Base-by-base conservation (phyloP, 179 eudicot genomes). In the Beta macrorhiza region DNA sequence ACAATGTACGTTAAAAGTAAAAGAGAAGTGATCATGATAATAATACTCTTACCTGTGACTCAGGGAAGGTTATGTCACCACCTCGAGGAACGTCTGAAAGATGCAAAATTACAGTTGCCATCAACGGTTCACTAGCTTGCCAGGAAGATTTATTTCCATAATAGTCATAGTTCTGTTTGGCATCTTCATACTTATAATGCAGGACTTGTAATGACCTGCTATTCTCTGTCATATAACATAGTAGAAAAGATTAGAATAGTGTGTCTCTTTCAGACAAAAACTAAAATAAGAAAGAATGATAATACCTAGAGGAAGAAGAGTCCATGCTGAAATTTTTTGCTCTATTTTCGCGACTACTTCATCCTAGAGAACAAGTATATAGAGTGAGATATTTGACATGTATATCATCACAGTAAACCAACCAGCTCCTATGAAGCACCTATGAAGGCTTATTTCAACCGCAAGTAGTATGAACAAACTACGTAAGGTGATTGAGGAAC, bases 301-400 rank as follows among this genome's bases (percentile, higher is more conserved):
- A 44, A 45, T 78, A 96, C 99, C 94, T 86, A 77, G 87, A 45
- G 99, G 99, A 81, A 96, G 93, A 90, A 94, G 91, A 80, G 91
- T 89, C 99, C 99, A 96, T 74, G 97, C 93, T 84, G 94, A 90
- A 84, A 91, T 90, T 82, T 85, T 90, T 69, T 91, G 92, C 83
- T 92, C 96, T 71, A 96, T 85, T 70, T 85, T 87, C 62, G 84
- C 80, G 58, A 81, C 82, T 62, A 90, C 72, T 64, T 87, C 88
- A 86, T 92, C 97, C 98, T 96, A 80, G 49, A 79, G 42, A 77
- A 72, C 42, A 22, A 71, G 19, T n/a, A 47, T 7, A 82, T 10
- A 65, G 5, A 20, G 52, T 72, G 67, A 75, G 61, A 62, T 17
- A 32, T 45, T 32, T 55, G n/a, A 58, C 44, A 80, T 61, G 55